Base-by-base conservation (phyloP, 306 rosid genomes). In the Castanopsis chinensis region DNA sequence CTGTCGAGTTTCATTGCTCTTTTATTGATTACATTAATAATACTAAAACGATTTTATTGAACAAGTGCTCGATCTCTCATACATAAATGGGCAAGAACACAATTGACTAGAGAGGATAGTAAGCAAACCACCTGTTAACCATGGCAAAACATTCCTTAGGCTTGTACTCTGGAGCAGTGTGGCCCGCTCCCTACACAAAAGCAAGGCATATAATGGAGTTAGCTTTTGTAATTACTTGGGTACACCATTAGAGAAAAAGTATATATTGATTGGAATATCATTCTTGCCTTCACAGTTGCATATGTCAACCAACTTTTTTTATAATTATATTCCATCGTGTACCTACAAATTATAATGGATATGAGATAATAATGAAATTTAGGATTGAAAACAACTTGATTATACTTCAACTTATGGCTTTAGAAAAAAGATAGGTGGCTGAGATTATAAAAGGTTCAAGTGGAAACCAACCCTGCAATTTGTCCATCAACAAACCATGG, bases 241-340 rank as follows among this genome's bases (percentile, higher is more conserved):
- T 12, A 10, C 53, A 3, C 12, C 53, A 49, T 49, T 49, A 67
- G 25, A 7, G 35, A 23, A 63, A 59, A 37, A 30, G 8, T 11
- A 27, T 41, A 27, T 64, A 37, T 49, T 33, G 15, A 72, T n/a
- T 28, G 67, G 41, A 33, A 33, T n/a, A n/a, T 27, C 18, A 55
- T 65, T 32, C 87, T 57, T 74, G 71, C 90, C 90, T 86, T 86
- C 2, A 86, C 69, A 6, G 90, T 83, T 8, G 85, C 87, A 86
- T 45, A 83, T 32, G 84, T 83, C 74, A 83, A 4, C 17, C 37
- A 19, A 51, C 64, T 70, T 61, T 15, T 56, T 1, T 71, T 43
- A 49, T 28, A 1, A 4, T 1, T 15, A 73, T 78, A 65, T 20
- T 25, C 63, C 61, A 61, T 71, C 32, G 73, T 55, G 55, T 85